Evolutionary conservation across 1,284 basidiomycete species (phyloP), one percentile per base, ranked within the genome.

Genomic region (Pterula multifida): DNA sequence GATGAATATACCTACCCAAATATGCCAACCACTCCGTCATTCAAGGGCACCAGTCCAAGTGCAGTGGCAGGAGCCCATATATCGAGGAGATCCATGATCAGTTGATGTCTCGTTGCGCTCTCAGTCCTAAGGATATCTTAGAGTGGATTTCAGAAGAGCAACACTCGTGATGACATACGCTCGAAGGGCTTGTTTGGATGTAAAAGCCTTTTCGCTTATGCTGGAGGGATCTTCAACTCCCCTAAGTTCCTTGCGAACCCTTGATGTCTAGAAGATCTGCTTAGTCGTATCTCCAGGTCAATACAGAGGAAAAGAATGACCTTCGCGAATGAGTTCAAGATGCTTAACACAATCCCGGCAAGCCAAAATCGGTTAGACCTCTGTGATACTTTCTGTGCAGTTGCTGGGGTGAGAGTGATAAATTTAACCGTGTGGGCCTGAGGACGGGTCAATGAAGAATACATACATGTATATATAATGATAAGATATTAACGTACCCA

Each of bases 351-450:
- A 56, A 97, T 91, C 2, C 94, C 96, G 9, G 82, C 73, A 42
- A 97, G 71, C 95, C 95, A 99, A 68, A 93, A 88, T 49, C 86
- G 79, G 63, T 87, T 87, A 3, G 92, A 84, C 32, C 79, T 73
- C 63, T 81, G 86, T 55, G 77, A 69, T 49, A 93, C 71, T 56
- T 71, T 78, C 53, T 80, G 72, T 13, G 79, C 73, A 26, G 81
- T 85, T 49, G 81, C 79, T 32, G 82, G 76, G 47, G 73, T 68
- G 52, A 90, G 65, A 51, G 64, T 75, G 51, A 88, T 69, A 63
- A 92, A 81, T 58, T 81, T 85, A 58, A 89, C 72, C 32, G 75
- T 60, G 58, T 85, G 80, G 19, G 79, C 80, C 82, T 86, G 53
- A 36, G 25, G 26, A 53, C 24, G 49, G 44, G 39, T 53, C 51